Base-by-base conservation (phyloP, 1,139 yeast genomes). In the Candida sanyaensis region DNA sequence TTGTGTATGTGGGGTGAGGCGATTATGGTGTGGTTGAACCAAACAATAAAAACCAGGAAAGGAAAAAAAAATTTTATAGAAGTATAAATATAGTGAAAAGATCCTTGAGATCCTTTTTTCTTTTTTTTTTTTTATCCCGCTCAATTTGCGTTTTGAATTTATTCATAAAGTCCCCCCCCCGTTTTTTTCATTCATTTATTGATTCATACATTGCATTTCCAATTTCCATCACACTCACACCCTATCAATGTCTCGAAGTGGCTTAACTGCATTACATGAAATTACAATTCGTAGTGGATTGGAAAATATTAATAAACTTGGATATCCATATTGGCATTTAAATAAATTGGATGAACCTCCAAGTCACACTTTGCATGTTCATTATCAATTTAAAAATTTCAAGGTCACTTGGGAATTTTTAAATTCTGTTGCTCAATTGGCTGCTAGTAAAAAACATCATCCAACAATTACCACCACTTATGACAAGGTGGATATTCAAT, bases 381-480 rank as follows among this genome's bases (percentile, higher is more conserved):
- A 51, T 26, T 77, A 75, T 56, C 64, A 61, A 37, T 75, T 86
- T 55, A 69, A 66, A 45, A 72, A 74, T 40, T 86, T 78, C 59
- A 82, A 81, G 49, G 71, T 73, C 31, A 84, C 92, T 0, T 84
- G 91, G 89, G 67, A 58, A 5, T 87, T 87, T 58, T 67, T 89
- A 26, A 84, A 81, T 28, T 75, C 76, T 47, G 78, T 88, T 1
- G 82, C 91, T 1, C 66, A 80, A 66, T 68, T 81, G 41, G 77
- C 90, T 1, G 88, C 86, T 59, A 57, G 69, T 1, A 65, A 71
- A 58, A 85, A 83, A 27, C 96, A 89, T 58, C 96, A 89, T 61
- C 96, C 96, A 0, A 81, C 83, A 0, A 81, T 86, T 4, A 70
- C 70, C 1, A 85, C 85, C 2, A 75, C 83, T 0, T 88, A 88